Conservation (phyloP, 2,329 filamentous ascomycete species). For the Arthrobotrys conoides region DNA sequence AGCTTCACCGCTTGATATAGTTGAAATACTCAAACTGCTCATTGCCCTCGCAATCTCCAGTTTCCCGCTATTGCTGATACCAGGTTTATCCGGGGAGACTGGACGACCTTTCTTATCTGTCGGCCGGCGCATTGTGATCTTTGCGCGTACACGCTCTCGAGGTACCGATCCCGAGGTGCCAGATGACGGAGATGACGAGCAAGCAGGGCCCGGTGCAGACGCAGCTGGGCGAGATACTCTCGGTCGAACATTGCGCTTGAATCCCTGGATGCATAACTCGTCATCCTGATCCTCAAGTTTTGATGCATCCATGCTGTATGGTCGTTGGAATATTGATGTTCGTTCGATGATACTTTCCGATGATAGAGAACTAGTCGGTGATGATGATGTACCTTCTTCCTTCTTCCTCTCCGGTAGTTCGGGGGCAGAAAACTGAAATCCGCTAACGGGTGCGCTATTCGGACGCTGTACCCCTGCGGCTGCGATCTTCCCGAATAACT, state of each 20-base stretch:
- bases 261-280: constrained; percentile 33
- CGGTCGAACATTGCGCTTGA: constrained; percentile 48
- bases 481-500: constrained; percentile 55
- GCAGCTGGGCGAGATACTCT: constrained; percentile 21
- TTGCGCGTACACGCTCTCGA: constrained; percentile 45
- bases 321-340: constrained; percentile 30
- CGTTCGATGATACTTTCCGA: constrained; percentile 14
- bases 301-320: constrained; percentile 51
- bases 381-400: constrained; percentile 5
- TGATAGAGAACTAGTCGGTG: constrained; percentile 9
- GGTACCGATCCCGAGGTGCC: neutral
- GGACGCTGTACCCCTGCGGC: constrained; percentile 56
- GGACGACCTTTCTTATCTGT: constrained; percentile 34
- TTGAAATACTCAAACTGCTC: constrained; percentile 46
- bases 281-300: constrained; percentile 41
- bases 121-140: constrained; percentile 52
- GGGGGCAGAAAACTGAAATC: constrained; percentile 34
- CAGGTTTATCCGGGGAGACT: constrained; percentile 34
- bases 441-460: constrained; percentile 47
- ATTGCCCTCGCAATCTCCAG: constrained; percentile 45
- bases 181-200: constrained; percentile 1
- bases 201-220: constrained; percentile 8
- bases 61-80: constrained; percentile 15
- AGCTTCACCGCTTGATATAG: constrained; percentile 56
- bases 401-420: constrained; percentile 2